A percentile compares a stretch with the other conserved stretches of the same genome.
Conservation (phyloP, 1,284 basidiomycete genomes). For the Ganoderma lucidum region DNA sequence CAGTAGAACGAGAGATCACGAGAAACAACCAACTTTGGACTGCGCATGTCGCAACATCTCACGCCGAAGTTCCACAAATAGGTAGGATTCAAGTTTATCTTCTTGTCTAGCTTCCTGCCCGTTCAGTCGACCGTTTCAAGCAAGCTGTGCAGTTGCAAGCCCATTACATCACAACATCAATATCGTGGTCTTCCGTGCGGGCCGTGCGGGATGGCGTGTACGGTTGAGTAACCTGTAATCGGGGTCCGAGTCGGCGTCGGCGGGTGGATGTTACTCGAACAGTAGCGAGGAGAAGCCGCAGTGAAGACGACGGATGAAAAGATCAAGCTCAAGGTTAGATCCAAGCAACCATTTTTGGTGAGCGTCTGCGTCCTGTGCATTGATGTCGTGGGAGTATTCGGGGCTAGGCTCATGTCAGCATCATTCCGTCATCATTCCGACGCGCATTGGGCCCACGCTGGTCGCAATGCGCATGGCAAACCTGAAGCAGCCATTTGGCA, state of each 20-base stretch:
- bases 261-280: too few relatives aligned
- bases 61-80: background rate
- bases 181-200: constrained; percentile 1
- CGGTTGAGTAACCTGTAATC: background rate
- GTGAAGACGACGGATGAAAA: too few relatives aligned
- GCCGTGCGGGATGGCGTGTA: background rate
- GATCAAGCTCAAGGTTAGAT: background rate
- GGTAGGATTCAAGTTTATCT: background rate
- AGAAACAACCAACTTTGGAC: background rate
- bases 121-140: background rate
- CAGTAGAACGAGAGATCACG: background rate
- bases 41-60: background rate
- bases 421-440: constrained; percentile 19
- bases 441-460: background rate
- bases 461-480: background rate
- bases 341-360: background rate
- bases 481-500: background rate
- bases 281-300: too few relatives aligned
- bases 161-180: background rate
- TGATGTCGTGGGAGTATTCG: background rate
- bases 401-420: background rate
- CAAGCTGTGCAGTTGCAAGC: background rate
- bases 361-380: background rate
- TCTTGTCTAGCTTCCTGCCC: background rate
- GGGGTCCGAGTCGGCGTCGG: too few relatives aligned